Conservation (phyloP, 2,329 filamentous ascomycete genomes). For the Fusarium sp. region DNA sequence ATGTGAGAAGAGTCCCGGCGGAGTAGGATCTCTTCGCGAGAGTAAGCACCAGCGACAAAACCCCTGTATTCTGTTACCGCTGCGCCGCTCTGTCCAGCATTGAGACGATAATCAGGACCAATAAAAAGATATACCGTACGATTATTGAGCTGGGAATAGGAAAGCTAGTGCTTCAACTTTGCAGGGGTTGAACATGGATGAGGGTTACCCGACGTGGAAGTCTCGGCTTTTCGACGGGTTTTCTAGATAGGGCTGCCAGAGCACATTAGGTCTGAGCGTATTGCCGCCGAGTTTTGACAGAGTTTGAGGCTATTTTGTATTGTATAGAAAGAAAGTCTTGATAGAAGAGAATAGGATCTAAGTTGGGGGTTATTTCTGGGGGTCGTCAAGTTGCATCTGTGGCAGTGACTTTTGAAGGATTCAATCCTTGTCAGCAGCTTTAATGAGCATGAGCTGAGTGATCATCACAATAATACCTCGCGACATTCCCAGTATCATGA, state of each 20-base stretch:
- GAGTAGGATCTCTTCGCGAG: neutral
- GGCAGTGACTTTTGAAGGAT: neutral
- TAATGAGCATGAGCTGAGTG: neutral
- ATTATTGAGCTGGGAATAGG: neutral
- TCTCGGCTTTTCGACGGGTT: neutral
- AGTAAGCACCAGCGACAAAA: constrained; percentile 2
- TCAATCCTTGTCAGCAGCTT: neutral
- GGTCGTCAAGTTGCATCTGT: neutral
- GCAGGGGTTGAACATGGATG: neutral
- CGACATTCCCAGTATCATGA: neutral
- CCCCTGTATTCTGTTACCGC: constrained; percentile 1
- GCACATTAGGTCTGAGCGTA: neutral
- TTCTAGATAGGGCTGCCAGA: neutral
- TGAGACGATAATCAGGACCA: neutral
- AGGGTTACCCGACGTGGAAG: neutral
- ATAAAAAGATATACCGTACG: neutral
- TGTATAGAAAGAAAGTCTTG: too few relatives aligned
- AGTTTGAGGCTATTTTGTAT: neutral
- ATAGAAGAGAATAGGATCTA: too few relatives aligned
- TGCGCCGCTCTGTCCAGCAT: neutral
- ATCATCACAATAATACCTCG: neutral
- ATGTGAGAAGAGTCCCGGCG: neutral
- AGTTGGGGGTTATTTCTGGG: too few relatives aligned
- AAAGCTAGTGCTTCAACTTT: neutral
- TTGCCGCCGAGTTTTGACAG: neutral